phyloP scores from a whole-genome alignment of 1,139 yeast genomes.

The Hemisphaericaspora xylofermentans region DNA sequence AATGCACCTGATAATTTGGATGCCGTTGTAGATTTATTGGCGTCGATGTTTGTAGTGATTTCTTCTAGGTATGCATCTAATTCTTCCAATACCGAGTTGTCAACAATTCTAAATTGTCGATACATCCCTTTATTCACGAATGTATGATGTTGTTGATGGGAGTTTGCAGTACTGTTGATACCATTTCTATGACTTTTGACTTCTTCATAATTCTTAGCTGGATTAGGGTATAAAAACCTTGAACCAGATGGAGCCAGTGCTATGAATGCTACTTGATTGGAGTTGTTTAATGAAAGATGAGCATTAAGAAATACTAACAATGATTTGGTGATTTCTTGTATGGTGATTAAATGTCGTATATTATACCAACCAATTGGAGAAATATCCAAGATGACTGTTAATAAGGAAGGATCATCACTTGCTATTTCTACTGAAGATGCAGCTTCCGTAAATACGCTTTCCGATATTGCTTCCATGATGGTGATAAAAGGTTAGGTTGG shows the following conservation, averaged over 20 bases:
- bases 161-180: neutral
- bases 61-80: constrained; percentile 49
- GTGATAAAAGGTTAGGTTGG: too few species aligned
- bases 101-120: constrained; percentile 79
- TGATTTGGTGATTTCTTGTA: constrained; percentile 58
- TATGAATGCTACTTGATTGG: constrained; percentile 81
- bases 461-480: constrained; percentile 81
- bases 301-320: constrained; percentile 76
- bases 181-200: constrained; percentile 8
- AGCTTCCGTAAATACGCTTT: constrained; percentile 56
- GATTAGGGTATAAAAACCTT: constrained; percentile 66
- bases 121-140: constrained; percentile 56
- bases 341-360: constrained; percentile 41
- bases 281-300: constrained; percentile 80
- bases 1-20: constrained; percentile 75
- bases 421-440: constrained; percentile 28
- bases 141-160: neutral
- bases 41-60: constrained; percentile 18
- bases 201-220: constrained; percentile 26
- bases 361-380: constrained; percentile 77
- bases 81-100: constrained; percentile 70
- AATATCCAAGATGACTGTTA: constrained; percentile 77
- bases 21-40: constrained; percentile 18
- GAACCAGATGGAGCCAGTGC: constrained; percentile 77
- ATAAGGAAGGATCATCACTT: constrained; percentile 73